A percentile compares a stretch with the other conserved stretches of the same genome.
phyloP scores from a whole-genome alignment of 805 yeast species.

The Spathaspora sp. region DNA sequence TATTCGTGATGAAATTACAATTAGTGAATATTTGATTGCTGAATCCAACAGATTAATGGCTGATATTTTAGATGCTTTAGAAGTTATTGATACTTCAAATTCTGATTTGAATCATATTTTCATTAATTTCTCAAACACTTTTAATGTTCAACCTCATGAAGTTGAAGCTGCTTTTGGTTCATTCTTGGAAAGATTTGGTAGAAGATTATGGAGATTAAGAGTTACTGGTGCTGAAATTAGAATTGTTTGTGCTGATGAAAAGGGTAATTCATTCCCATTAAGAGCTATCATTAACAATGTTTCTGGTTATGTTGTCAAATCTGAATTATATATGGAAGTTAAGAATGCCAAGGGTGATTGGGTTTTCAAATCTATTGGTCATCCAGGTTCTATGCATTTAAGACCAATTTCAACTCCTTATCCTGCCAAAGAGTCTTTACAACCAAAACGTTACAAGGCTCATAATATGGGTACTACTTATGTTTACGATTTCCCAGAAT shows the following conservation, averaged over 20 bases:
- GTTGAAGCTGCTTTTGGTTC: constrained; percentile 98
- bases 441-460: constrained; percentile 98
- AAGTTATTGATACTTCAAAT: constrained; percentile 89
- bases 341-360: constrained; percentile 91
- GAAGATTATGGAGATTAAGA: constrained; percentile 93
- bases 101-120: constrained; percentile 96
- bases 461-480: constrained; percentile 98
- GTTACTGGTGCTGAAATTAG: constrained; percentile 97
- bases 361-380: constrained; percentile 93
- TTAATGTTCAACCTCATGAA: constrained; percentile 91
- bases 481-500: constrained; percentile 97
- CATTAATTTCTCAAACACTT: constrained; percentile 93
- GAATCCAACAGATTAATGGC: constrained; percentile 96
- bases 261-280: constrained; percentile 88
- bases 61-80: constrained; percentile 91
- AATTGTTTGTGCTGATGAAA: constrained; percentile 88
- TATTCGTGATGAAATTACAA: constrained; percentile 87
- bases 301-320: constrained; percentile 94
- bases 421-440: constrained; percentile 96
- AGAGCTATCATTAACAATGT: constrained; percentile 96
- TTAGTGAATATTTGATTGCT: constrained; percentile 90
- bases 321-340: constrained; percentile 92
- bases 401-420: constrained; percentile 94
- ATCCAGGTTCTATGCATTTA: constrained; percentile 96
- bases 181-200: constrained; percentile 94